Conservation (phyloP, 2,329 filamentous ascomycete species). For the Arthroderma uncinatum region DNA sequence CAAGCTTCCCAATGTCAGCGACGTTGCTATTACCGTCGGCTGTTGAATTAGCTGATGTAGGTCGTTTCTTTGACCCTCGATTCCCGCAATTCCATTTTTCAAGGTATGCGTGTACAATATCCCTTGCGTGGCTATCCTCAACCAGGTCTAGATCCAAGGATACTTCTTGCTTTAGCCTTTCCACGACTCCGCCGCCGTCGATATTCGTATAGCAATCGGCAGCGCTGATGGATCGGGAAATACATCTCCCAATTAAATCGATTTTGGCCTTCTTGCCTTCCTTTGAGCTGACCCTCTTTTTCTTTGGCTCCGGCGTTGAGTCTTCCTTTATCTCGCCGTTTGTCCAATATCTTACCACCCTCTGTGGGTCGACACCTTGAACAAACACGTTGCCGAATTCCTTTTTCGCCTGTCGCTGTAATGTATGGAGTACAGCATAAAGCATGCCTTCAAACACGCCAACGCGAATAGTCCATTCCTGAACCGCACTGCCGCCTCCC, state of each 20-base stretch:
- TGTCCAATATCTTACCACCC: conserved; percentile 48
- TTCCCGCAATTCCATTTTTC: conserved; percentile 20
- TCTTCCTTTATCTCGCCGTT: conserved; percentile 20
- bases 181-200: not conserved
- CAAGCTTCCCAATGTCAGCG: conserved; percentile 49
- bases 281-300: conserved; percentile 18
- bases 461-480: conserved; percentile 73
- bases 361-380: conserved; percentile 42
- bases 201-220: not conserved
- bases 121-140: conserved; percentile 15
- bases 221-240: conserved; percentile 21
- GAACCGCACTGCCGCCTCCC: conserved; percentile 51
- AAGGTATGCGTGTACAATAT: conserved; percentile 22
- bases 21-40: not conserved
- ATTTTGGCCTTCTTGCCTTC: conserved; percentile 48
- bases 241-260: conserved; percentile 47
- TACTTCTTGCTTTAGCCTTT: conserved; percentile 5
- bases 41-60: not conserved
- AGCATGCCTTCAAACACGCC: conserved; percentile 76
- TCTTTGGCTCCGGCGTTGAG: conserved; percentile 10
- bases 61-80: conserved; percentile 4
- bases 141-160: conserved; percentile 20
- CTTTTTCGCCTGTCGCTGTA: conserved; percentile 35
- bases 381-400: conserved; percentile 33
- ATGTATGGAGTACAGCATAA: conserved; percentile 54